Conservation (phyloP, 2,329 filamentous ascomycete species). For the Didymosphaeria variabile region DNA sequence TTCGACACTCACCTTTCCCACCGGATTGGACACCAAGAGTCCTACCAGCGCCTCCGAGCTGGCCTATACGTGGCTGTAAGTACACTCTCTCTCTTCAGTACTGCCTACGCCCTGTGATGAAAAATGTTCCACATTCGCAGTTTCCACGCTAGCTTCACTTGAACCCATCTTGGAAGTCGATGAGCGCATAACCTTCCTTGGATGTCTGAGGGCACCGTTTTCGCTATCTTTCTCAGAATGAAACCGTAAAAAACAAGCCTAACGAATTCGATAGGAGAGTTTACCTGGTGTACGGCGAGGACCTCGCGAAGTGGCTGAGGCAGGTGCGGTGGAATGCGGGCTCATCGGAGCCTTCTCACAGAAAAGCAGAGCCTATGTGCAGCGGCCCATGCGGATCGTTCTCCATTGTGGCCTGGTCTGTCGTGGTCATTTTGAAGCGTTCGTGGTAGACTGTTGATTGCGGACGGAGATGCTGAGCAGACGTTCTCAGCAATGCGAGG, state of each 20-base stretch:
- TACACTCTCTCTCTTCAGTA: not conserved
- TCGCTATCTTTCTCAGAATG: not conserved
- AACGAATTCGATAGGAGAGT: not conserved
- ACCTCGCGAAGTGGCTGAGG: not conserved
- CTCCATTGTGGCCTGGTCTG: not conserved
- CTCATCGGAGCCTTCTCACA: not conserved
- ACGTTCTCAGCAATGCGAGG: too few relatives aligned
- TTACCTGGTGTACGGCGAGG: not conserved
- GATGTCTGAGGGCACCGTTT: constrained; percentile 30
- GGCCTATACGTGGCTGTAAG: constrained; percentile 4
- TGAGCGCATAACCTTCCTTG: constrained; percentile 38
- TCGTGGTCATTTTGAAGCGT: not conserved
- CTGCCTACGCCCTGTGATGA: constrained; percentile 23
- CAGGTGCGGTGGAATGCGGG: not conserved
- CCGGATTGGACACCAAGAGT: not conserved
- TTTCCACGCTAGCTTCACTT: constrained; percentile 35
- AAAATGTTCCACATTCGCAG: constrained; percentile 36
- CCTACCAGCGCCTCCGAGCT: not conserved
- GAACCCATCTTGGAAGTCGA: constrained; percentile 22
- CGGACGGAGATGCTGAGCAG: too few relatives aligned
- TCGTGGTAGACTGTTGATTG: too few relatives aligned
- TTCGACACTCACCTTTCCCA: not conserved
- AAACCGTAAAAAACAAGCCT: not conserved
- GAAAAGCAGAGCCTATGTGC: not conserved
- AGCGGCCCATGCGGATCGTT: not conserved